Evolutionary conservation across 345 rosid species (phyloP).

Genomic region (Nasturtium officinale): DNA sequence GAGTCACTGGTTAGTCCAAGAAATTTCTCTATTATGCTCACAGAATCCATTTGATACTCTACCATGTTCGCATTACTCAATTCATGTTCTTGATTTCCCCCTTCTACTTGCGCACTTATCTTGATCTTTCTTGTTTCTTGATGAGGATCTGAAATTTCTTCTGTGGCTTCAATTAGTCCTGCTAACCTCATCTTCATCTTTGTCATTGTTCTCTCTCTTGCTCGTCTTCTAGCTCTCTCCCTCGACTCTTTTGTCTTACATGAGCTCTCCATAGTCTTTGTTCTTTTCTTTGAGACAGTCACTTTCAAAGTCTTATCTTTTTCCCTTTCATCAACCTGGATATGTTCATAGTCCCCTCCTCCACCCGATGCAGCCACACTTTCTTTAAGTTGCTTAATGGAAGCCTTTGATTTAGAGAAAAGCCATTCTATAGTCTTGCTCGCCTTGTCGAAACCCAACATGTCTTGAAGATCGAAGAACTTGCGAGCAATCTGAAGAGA

Average conservation of each 20-base stretch:
- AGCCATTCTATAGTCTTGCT: slow-evolving; percentile 86
- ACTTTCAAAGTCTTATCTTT: slow-evolving; percentile 25
- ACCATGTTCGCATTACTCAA: slow-evolving; percentile 28
- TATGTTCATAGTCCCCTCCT: slow-evolving; percentile 15
- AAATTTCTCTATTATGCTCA: slow-evolving; percentile 57
- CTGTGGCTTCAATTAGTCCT: slow-evolving; percentile 25
- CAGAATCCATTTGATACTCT: slow-evolving; percentile 48
- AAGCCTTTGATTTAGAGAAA: slow-evolving; percentile 65
- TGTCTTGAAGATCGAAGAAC: slow-evolving; percentile 80
- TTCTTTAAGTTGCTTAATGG: slow-evolving; percentile 63
- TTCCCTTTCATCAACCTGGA: slow-evolving; percentile 12
- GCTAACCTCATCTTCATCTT: slow-evolving; percentile 52
- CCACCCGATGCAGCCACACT: slow-evolving; percentile 35
- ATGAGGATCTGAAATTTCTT: slow-evolving; percentile 30
- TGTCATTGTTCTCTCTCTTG: slow-evolving; percentile 67
- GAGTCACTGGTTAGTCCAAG: slow-evolving; percentile 49
- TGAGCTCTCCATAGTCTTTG: slow-evolving; percentile 27
- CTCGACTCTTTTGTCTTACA: slow-evolving; percentile 47
- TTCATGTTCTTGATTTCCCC: slow-evolving; percentile 40
- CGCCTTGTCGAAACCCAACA: slow-evolving; percentile 76
- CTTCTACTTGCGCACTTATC: slow-evolving; percentile 32
- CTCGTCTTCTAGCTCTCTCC: slow-evolving; percentile 69
- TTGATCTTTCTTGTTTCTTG: slow-evolving; percentile 50
- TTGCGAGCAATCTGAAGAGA: slow-evolving; percentile 69
- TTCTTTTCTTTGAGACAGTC: slow-evolving; percentile 29